Percentiles rank a stretch among this genome's conserved stretches.
phyloP scores from a whole-genome alignment of 352 stramenopile species.

The Globisporangium polare region DNA sequence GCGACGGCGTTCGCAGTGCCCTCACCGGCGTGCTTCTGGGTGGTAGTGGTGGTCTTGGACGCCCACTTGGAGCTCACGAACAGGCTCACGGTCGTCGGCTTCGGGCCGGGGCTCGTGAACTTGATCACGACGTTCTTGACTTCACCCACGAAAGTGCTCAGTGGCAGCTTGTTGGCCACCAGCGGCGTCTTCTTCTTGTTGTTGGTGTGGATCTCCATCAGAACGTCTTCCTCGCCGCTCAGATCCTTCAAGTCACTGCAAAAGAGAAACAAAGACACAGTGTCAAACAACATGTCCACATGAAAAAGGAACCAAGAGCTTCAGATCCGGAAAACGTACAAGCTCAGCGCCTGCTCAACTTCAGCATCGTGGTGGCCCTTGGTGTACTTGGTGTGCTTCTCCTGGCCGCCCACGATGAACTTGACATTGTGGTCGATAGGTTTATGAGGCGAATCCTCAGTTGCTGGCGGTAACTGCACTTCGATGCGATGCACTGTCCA shows the following conservation, averaged over 20 bases:
- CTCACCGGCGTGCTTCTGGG: conserved; percentile 14
- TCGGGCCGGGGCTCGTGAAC: background rate
- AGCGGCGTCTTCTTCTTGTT: conserved; percentile 32
- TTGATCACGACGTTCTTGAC: conserved; percentile 42
- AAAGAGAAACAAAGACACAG: background rate
- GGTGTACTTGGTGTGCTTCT: conserved; percentile 16
- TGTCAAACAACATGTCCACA: background rate
- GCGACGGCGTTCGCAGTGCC: conserved; percentile 14
- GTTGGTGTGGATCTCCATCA: conserved; percentile 43
- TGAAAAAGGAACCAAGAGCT: background rate
- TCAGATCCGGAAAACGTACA: conserved; percentile 16
- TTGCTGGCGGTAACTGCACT: conserved; percentile 3
- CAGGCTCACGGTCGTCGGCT: background rate
- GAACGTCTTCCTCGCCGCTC: conserved; percentile 23
- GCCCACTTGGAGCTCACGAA: conserved; percentile 10
- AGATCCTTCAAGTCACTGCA: conserved; percentile 35
- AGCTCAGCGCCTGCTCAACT: conserved; percentile 15
- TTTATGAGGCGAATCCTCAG: conserved; percentile 3
- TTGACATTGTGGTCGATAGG: conserved; percentile 12
- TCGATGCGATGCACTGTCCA: conserved; percentile 18
- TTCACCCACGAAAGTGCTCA: conserved; percentile 27
- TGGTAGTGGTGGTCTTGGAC: background rate
- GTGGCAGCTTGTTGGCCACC: conserved; percentile 29
- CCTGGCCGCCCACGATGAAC: conserved; percentile 10
- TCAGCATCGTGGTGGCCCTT: conserved; percentile 9